Conservation (phyloP, 2,329 filamentous ascomycete species). For the Penicillium sclerotiorum region DNA sequence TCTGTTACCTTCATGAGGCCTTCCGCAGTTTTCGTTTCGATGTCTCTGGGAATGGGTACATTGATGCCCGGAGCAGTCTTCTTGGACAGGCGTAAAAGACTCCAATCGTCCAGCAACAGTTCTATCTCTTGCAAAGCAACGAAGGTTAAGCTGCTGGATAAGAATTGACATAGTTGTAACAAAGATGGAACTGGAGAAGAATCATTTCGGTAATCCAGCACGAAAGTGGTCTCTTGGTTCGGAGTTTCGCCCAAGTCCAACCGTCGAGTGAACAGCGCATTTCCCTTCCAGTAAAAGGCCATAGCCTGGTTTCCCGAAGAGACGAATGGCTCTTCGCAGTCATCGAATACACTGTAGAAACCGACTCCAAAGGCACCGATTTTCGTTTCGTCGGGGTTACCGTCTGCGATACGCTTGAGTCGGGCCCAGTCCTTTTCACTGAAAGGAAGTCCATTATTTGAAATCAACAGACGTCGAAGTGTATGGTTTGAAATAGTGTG, state of each 20-base stretch:
- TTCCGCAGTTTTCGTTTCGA: slow-evolving; percentile 81
- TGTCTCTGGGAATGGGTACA: slow-evolving; percentile 72
- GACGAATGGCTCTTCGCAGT: slow-evolving; percentile 97
- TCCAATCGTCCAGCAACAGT: slow-evolving; percentile 86
- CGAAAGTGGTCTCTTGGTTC: slow-evolving; percentile 80
- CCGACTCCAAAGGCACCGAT: slow-evolving; percentile 98
- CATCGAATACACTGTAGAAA: slow-evolving; percentile 97
- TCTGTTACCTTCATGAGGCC: slow-evolving; percentile 81
- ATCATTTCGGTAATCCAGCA: slow-evolving; percentile 88
- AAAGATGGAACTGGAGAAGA: slow-evolving; percentile 86
- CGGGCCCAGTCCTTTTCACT: slow-evolving; percentile 89
- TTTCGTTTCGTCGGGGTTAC: slow-evolving; percentile 98
- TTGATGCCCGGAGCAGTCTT: slow-evolving; percentile 77
- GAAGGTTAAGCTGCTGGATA: slow-evolving; percentile 94
- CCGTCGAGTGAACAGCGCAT: slow-evolving; percentile 89
- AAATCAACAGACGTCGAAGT: slow-evolving; percentile 80
- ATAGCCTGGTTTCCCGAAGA: slow-evolving; percentile 90
- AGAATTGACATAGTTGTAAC: slow-evolving; percentile 83
- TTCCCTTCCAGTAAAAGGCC: slow-evolving; percentile 99
- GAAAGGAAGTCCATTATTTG: slow-evolving; percentile 89
- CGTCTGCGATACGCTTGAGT: slow-evolving; percentile 96
- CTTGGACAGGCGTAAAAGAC: slow-evolving; percentile 76
- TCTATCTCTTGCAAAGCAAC: slow-evolving; percentile 86
- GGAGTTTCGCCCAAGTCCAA: slow-evolving; percentile 69
- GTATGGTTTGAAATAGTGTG: slow-evolving; percentile 86